These are phyloP conservation scores for Boletus rubescentipes DNA, from an alignment of 768 basidiomycete genomes.

Conservation along the genomic window DNA sequence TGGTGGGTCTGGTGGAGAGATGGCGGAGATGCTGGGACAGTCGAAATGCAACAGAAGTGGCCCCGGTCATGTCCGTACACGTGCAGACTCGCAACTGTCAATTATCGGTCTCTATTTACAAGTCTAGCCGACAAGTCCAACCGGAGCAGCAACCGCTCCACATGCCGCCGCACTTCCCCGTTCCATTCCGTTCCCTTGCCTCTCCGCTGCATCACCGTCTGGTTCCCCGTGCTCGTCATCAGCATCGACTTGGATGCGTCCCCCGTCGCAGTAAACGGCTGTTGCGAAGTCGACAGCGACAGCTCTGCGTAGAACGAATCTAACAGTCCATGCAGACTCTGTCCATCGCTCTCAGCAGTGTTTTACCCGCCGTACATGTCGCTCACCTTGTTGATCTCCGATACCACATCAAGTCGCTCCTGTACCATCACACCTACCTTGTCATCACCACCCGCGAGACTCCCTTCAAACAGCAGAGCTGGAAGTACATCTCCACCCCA, in stretches of 20 bases:
- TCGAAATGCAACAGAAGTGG: constrained; percentile 32
- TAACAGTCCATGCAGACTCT: constrained; percentile 69
- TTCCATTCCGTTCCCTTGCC: constrained; percentile 56
- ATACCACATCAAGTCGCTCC: constrained; percentile 65
- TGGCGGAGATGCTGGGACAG: constrained; percentile 65
- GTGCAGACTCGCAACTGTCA: too few relatives aligned
- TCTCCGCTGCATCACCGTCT: constrained; percentile 44
- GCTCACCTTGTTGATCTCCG: constrained; percentile 74
- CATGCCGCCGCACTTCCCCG: constrained; percentile 71
- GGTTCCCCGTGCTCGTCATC: constrained; percentile 54
- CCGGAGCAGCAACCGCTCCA: constrained; percentile 78
- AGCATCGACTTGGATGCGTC: constrained; percentile 74
- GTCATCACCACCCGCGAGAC: constrained; percentile 51
- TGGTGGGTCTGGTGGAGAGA: constrained; percentile 48
- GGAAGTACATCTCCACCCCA: constrained; percentile 93
- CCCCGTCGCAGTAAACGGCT: constrained; percentile 57
- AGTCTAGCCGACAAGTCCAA: constrained; percentile 50
- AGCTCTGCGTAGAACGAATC: constrained; percentile 81
- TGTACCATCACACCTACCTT: constrained; percentile 71
- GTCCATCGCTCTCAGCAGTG: not conserved
- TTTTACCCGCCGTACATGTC: not conserved
- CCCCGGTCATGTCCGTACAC: constrained; percentile 29
- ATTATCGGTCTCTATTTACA: too few relatives aligned
- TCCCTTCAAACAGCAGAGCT: constrained; percentile 79
- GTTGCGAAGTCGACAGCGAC: constrained; percentile 72